A percentile compares a stretch with the other conserved stretches of the same genome.
Conservation (phyloP, 768 basidiomycete species). For the Brasilioporus rufonigricans region DNA sequence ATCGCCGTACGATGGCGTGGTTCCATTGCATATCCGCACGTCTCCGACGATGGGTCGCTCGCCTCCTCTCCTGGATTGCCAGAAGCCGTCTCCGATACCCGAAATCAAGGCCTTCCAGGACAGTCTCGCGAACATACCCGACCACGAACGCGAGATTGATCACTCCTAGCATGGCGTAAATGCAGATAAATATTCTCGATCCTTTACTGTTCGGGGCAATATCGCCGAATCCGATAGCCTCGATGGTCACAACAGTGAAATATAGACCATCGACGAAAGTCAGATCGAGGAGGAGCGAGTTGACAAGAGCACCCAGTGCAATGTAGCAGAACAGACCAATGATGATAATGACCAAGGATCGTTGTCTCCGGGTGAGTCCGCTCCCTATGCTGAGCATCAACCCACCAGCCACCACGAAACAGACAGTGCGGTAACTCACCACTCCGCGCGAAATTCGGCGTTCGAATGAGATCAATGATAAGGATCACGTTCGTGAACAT, state of each 20-base stretch:
- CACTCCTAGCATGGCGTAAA: slow-evolving; percentile 60
- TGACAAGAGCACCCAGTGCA: slow-evolving; percentile 65
- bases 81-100: slow-evolving; percentile 56
- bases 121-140: slow-evolving; percentile 61
- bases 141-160: slow-evolving; percentile 64
- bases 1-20: slow-evolving; percentile 58
- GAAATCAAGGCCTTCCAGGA: slow-evolving; percentile 72
- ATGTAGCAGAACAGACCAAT: slow-evolving; percentile 74
- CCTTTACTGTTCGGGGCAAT: slow-evolving; percentile 51
- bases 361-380: slow-evolving; percentile 77
- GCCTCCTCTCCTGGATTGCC: slow-evolving; percentile 43
- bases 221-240: slow-evolving; percentile 76
- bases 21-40: slow-evolving; percentile 55
- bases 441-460: slow-evolving; percentile 59
- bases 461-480: slow-evolving; percentile 56
- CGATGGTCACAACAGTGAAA: slow-evolving; percentile 71
- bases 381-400: slow-evolving; percentile 48
- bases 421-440: slow-evolving; percentile 40
- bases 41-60: slow-evolving; percentile 39
- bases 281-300: slow-evolving; percentile 49
- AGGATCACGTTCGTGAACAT: slow-evolving; percentile 66
- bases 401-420: neutral
- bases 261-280: slow-evolving; percentile 75
- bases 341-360: slow-evolving; percentile 74
- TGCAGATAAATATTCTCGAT: slow-evolving; percentile 56